Conservation (phyloP, 495 filamentous ascomycete genomes). For the Aspergillus steynii region DNA sequence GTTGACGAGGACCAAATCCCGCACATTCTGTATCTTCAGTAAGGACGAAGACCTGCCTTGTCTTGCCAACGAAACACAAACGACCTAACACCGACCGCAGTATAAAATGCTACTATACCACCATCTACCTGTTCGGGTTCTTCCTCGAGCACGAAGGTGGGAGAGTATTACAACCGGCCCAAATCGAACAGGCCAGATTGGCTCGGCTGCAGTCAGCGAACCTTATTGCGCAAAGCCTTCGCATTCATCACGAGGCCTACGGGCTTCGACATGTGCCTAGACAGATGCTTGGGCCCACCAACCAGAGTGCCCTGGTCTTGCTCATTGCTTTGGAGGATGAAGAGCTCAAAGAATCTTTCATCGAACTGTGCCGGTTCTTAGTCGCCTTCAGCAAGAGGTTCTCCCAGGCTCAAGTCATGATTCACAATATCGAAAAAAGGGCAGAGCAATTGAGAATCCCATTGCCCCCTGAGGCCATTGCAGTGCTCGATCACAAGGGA, state of each 20-base stretch:
- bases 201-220: constrained; percentile 27
- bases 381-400: constrained; percentile 31
- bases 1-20: constrained; percentile 29
- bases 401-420: constrained; percentile 26
- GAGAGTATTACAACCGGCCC: constrained; percentile 8
- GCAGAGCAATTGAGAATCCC: constrained; percentile 18
- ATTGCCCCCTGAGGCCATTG: constrained; percentile 31
- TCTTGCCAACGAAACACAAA: constrained; percentile 10
- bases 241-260: constrained; percentile 31
- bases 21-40: constrained; percentile 41
- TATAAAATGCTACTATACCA: constrained; percentile 31
- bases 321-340: constrained; percentile 27
- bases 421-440: constrained; percentile 26
- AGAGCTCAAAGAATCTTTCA: constrained; percentile 28
- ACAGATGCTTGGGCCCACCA: constrained; percentile 33
- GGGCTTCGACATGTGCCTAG: constrained; percentile 36
- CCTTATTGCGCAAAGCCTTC: constrained; percentile 35
- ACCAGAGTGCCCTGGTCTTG: constrained; percentile 28
- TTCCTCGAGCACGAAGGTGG: constrained; percentile 24
- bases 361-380: constrained; percentile 35
- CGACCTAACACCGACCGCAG: constrained; percentile 18
- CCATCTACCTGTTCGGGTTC: constrained; percentile 26
- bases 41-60: constrained; percentile 17
- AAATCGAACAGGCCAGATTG: constrained; percentile 20
- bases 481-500: constrained; percentile 22